Conservation (phyloP, 441 rosid species). For the Pelargonium cotyledonis region DNA sequence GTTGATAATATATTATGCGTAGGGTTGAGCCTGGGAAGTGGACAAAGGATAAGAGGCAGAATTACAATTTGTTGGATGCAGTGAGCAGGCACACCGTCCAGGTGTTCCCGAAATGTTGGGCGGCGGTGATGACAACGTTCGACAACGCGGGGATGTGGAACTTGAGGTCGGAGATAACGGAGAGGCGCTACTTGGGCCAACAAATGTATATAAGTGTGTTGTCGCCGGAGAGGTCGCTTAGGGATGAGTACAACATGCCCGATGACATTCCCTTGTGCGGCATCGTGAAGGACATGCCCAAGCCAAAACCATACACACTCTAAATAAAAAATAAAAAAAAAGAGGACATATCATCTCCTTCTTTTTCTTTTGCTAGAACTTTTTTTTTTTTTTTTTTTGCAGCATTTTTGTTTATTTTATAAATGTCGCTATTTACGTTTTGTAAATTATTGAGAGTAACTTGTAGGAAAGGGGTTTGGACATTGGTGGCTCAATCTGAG, state of each 20-base stretch:
- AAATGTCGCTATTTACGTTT: too few species aligned
- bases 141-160: conserved; percentile 99
- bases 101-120: conserved; percentile 93
- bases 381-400: neutral
- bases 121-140: conserved; percentile 72
- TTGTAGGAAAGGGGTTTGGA: too few species aligned
- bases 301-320: conserved; percentile 46
- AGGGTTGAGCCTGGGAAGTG: conserved; percentile 52
- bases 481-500: too few species aligned
- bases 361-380: neutral
- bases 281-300: conserved; percentile 43
- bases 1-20: neutral
- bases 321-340: neutral
- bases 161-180: conserved; percentile 83
- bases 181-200: conserved; percentile 87
- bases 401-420: neutral
- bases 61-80: conserved; percentile 68
- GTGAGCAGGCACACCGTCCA: conserved; percentile 74
- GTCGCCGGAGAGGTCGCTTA: conserved; percentile 54
- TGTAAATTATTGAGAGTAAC: too few species aligned
- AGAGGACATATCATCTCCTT: neutral
- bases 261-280: conserved; percentile 54
- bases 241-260: conserved; percentile 68
- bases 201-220: conserved; percentile 63
- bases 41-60: conserved; percentile 20